Evolutionary conservation across 2,329 filamentous ascomycete genomes (phyloP), one percentile per base, ranked within the genome.

Genomic region (Leptosphaerulina australis): DNA sequence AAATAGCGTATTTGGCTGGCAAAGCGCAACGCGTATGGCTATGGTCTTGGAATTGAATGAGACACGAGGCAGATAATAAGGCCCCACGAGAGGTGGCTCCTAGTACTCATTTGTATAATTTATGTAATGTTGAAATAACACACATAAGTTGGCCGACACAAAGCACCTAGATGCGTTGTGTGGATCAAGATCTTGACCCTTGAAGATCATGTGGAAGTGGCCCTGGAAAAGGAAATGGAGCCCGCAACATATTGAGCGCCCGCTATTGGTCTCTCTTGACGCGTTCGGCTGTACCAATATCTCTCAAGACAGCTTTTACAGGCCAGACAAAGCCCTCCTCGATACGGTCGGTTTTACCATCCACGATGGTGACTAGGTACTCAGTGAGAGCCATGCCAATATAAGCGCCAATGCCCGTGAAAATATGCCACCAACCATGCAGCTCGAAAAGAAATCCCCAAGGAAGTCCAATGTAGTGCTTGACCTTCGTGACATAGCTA

Each of bases 401-500:
- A 18, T 75, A 76, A 4, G 82, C 81, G 0, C 81, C 78, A 15
- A 82, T 70, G 0, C 81, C 83, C 0, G 83, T 86, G 20, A 84
- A 69, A 12, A 86, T 68, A 58, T 86, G 83, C 83, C 83, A 86
- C 83, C 83, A 86, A 1, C 82, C 83, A 59, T 86, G 83, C 11
- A 85, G 61, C 68, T 86, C 83, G 4, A 86, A 63, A 0, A 82
- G 25, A 66, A 81, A 83, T 1, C 77, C 79, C 76, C 75, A 82
- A 0, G 83, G 83, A 33, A 83, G 63, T 0, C 83, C 83, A 2
- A 85, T 56, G 0, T 44, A 56, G 6, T 70, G 68, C 38, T 81
- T 77, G 9, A 79, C 55, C 0, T 56, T 50, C 2, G 81, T 78
- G 18, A 86, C 70, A 50, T 76, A 63, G 0, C 67, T 63, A 58